A percentile compares a stretch with the other conserved stretches of the same genome.
Evolutionary conservation across 169 alveolate species (phyloP).

Genomic region (Plasmodium coatneyi): DNA sequence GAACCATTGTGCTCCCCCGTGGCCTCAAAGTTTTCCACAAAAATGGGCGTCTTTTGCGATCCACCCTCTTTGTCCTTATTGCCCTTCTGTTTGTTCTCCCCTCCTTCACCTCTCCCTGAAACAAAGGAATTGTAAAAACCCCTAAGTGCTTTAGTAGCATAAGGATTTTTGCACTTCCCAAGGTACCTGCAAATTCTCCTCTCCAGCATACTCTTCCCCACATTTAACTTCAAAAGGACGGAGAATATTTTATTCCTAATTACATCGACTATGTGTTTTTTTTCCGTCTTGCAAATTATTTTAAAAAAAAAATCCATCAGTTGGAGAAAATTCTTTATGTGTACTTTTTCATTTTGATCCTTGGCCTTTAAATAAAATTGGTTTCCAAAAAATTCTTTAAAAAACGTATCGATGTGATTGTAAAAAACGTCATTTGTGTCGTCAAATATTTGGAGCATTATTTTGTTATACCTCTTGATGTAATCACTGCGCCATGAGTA

Average conservation of each 20-base stretch:
- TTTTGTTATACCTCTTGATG: slow-evolving; percentile 38
- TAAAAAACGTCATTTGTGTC: slow-evolving; percentile 39
- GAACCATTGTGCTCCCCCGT: not conserved
- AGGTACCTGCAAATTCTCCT: slow-evolving; percentile 11
- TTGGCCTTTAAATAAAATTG: slow-evolving; percentile 44
- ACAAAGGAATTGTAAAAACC: slow-evolving; percentile 9
- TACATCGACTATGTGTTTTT: slow-evolving; percentile 18
- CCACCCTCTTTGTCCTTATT: not conserved
- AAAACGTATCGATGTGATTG: slow-evolving; percentile 49
- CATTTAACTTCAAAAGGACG: slow-evolving; percentile 13
- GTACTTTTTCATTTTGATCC: slow-evolving; percentile 1
- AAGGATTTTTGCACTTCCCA: slow-evolving; percentile 3
- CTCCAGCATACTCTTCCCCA: not conserved
- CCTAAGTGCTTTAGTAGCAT: slow-evolving; percentile 11
- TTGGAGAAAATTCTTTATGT: slow-evolving; percentile 38
- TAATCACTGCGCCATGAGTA: slow-evolving; percentile 33
- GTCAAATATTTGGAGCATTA: slow-evolving; percentile 18
- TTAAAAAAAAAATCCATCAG: slow-evolving; percentile 46
- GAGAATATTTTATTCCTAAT: slow-evolving; percentile 34
- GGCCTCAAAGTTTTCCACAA: slow-evolving; percentile 15
- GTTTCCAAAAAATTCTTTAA: slow-evolving; percentile 45
- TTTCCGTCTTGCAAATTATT: slow-evolving; percentile 38
- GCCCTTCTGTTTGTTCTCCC: not conserved
- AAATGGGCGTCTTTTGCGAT: not conserved
- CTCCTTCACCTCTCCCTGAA: not conserved